Percentiles rank a stretch among this genome's conserved stretches.
These are phyloP conservation scores for Termitomyces sp. DNA, from an alignment of 1,284 basidiomycete genomes.

Conservation along the genomic window DNA sequence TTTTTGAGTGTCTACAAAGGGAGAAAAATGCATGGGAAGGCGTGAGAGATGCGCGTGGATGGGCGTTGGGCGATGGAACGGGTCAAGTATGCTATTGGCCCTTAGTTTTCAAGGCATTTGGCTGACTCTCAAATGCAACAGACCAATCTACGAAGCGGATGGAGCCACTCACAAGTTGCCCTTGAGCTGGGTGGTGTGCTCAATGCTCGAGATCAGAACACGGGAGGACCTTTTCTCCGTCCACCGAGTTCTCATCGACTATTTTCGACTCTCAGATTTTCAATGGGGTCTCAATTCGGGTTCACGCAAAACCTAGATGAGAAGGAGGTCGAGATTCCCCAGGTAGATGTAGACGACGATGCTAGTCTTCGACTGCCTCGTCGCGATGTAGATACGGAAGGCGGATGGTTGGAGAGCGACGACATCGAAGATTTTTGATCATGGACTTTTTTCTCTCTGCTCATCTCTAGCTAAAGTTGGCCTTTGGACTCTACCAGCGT, in stretches of 20 bases:
- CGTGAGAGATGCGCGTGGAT: slow-evolving; percentile 50
- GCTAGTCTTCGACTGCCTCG: neutral
- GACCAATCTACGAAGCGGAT: slow-evolving; percentile 32
- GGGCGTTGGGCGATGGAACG: slow-evolving; percentile 41
- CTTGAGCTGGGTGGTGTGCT: slow-evolving; percentile 59
- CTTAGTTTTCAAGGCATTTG: slow-evolving; percentile 5
- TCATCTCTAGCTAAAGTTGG: neutral
- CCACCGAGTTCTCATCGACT: slow-evolving; percentile 44
- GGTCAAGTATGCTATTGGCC: slow-evolving; percentile 16
- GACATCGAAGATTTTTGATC: slow-evolving; percentile 20
- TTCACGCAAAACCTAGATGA: slow-evolving; percentile 37
- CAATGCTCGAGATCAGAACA: slow-evolving; percentile 34
- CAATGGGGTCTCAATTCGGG: slow-evolving; percentile 22
- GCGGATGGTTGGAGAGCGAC: slow-evolving; percentile 19
- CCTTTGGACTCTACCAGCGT: neutral
- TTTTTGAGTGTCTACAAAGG: slow-evolving; percentile 55
- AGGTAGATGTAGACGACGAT: slow-evolving; percentile 19
- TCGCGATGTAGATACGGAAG: slow-evolving; percentile 5
- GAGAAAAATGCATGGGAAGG: slow-evolving; percentile 56
- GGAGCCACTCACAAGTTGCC: slow-evolving; percentile 50
- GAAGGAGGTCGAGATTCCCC: slow-evolving; percentile 26
- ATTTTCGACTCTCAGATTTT: slow-evolving; percentile 55
- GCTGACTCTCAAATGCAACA: slow-evolving; percentile 6
- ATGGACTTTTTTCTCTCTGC: neutral
- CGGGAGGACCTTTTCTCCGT: slow-evolving; percentile 1